Percentiles rank a stretch among this genome's conserved stretches.
Evolutionary conservation across 2,329 filamentous ascomycete genomes (phyloP).

Genomic region (Aureobasidium sp.): DNA sequence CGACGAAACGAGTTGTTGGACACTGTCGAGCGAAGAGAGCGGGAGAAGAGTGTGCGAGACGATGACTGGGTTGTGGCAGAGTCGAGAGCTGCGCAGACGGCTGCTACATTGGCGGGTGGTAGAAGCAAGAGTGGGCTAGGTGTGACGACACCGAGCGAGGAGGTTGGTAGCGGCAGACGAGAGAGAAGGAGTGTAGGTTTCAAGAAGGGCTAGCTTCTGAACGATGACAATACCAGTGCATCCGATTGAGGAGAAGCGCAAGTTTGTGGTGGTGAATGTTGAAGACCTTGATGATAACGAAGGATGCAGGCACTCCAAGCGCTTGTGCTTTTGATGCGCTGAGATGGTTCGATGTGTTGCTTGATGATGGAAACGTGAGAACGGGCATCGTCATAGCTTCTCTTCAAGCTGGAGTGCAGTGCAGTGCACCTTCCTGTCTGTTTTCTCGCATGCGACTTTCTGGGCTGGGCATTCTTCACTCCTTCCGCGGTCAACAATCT

Average conservation of each 20-base stretch:
- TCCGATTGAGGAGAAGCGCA: too few species aligned
- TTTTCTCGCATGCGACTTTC: too few species aligned
- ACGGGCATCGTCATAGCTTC: too few species aligned
- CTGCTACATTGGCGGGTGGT: neutral
- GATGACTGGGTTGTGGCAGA: constrained; percentile 10
- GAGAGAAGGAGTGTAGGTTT: constrained; percentile 25
- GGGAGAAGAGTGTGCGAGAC: constrained; percentile 5
- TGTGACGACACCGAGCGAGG: constrained; percentile 15
- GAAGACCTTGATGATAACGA: too few species aligned
- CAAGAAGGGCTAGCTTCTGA: neutral
- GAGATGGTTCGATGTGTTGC: too few species aligned
- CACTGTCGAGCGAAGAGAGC: neutral
- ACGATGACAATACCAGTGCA: too few species aligned
- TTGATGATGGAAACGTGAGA: too few species aligned
- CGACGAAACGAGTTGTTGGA: neutral
- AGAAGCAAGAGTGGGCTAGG: neutral
- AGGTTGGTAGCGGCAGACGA: constrained; percentile 23
- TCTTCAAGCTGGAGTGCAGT: too few species aligned
- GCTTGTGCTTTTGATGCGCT: too few species aligned
- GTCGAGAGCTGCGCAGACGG: constrained; percentile 3
- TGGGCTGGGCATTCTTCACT: neutral
- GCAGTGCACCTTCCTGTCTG: too few species aligned
- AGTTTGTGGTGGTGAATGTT: too few species aligned
- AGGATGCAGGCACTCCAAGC: too few species aligned
- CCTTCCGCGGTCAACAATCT: neutral